A percentile compares a stretch with the other conserved stretches of the same genome.
Evolutionary conservation across 2,329 filamentous ascomycete species (phyloP).

Genomic region (Geoglossum cookeanum): DNA sequence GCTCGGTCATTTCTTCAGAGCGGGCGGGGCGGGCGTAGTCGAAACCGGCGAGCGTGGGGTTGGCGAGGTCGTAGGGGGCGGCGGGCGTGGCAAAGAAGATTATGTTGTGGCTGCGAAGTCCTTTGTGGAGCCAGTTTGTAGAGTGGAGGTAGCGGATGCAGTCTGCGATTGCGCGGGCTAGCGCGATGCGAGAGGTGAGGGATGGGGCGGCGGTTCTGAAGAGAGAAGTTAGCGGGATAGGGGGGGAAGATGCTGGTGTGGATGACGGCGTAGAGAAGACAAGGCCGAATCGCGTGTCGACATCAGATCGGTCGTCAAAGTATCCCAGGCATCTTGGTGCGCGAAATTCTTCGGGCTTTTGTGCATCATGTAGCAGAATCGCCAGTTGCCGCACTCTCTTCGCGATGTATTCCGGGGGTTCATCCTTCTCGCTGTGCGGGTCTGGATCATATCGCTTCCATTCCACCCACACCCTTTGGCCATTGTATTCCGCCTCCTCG

Average conservation of each 20-base stretch:
- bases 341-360: conserved; percentile 30
- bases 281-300: conserved; percentile 30
- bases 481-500: conserved; percentile 14
- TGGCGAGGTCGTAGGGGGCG: conserved; percentile 18
- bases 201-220: conserved; percentile 25
- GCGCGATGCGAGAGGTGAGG: conserved; percentile 30
- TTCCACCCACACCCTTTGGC: conserved; percentile 28
- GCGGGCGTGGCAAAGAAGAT: conserved; percentile 20
- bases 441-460: conserved; percentile 29
- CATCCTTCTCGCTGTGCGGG: not conserved
- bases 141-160: conserved; percentile 33
- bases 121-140: conserved; percentile 39
- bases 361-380: conserved; percentile 27
- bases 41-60: conserved; percentile 32
- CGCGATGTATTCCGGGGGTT: conserved; percentile 24
- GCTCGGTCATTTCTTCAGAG: conserved; percentile 31
- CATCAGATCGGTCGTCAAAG: conserved; percentile 24
- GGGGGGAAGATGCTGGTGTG: conserved; percentile 21
- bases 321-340: conserved; percentile 33
- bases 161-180: conserved; percentile 33
- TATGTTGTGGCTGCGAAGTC: conserved; percentile 34
- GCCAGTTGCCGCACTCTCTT: conserved; percentile 29
- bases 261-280: conserved; percentile 28
- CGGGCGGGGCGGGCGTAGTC: conserved; percentile 33
- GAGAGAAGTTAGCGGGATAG: conserved; percentile 28